Evolutionary conservation across 169 alveolate genomes (phyloP), one percentile per base, ranked within the genome.

Genomic region (Ichthyophthirius multifiliis): DNA sequence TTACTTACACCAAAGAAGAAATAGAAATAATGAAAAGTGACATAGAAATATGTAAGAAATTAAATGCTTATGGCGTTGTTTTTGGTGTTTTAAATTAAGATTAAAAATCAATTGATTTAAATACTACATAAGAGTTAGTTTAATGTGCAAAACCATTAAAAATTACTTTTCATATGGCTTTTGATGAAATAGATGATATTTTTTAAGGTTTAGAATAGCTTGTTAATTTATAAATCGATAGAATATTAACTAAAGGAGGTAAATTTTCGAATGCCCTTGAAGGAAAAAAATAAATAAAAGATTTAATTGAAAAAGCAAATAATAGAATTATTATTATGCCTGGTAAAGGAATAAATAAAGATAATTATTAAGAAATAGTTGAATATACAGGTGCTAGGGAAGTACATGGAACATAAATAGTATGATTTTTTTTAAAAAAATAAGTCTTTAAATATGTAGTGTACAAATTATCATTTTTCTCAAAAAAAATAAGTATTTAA

Each of bases 161-260:
- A 47, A 76, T 86, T 30, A 71, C 84, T 35, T 86, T 86, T 65
- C 89, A 82, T 75, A 86, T 86, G 92, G 89, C 92, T 20, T 81
- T 82, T 77, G 92, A 86, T 77, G 89, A 86, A 37, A 65, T 80
- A 30, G 71, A 77, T 45, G 74, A 82, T 63, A 82, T 82, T 45
- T 43, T 76, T 31, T 18, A 76, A 34, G 65, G 67, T 67, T 48
- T 86, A 46, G 82, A 86, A 32, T n/a, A 43, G 39, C 34, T 86
- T 3, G 77, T 82, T 4, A 32, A 78, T 43, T 78, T 86, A 34
- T 85, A 85, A 34, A 62, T 71, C 43, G 77, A 82, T 64, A 86
- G 92, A 77, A 81, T 86, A 31, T 79, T 86, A 37, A 86, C 92
- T 0, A 82, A 86, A 77, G 89, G 92, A 0, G 81, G 92, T 27